Evolutionary conservation across 371 early-diverging fungal species (phyloP), one percentile per base, ranked within the genome.

Genomic region (Catenaria anguillulae): DNA sequence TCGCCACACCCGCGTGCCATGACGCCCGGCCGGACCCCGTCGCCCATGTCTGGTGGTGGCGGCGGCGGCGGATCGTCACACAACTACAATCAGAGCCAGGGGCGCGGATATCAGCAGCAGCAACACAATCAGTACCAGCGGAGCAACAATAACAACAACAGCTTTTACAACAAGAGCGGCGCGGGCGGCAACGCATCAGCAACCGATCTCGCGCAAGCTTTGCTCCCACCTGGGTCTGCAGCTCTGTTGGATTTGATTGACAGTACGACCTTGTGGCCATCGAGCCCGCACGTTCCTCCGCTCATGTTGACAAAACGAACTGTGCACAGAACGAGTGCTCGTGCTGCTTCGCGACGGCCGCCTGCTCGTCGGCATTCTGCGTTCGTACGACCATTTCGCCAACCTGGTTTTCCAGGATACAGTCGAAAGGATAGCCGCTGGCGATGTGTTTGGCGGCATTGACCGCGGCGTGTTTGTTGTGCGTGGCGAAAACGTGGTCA

Each of bases 341-440:
- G 92, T 92, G 15, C 81, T 90, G 55, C 80, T 96, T 60, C 82
- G 97, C 67, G 97, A 96, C 75, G 93, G 95, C 19, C 80, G 92
- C 56, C 92, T 93, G 68, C 75, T 96, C 29, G 83, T 90, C 61
- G 97, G 97, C 5, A 85, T 84, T 62, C 77, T 96, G 60, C 85
- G 97, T 43, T 90, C 94, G 1, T 94, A 92, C 73, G 97, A 96
- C 73, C 95, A 94, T 69, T 96, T 90, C 72, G 96, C 93, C 58
- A 96, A 96, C 70, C 79, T 96, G 60, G 94, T 95, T 21, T 77
- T 96, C 43, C 94, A 93, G 75, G 93, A 96, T 71, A 92, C 92
- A 33, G 80, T 93, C 61, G 97, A 96, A 73, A 79, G 97, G 71
- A 90, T 92, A 68, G 90, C 87, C 66, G 85, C 87, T 21, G 85